Base-by-base conservation (phyloP, 441 rosid genomes). In the Gossypium laxum region DNA sequence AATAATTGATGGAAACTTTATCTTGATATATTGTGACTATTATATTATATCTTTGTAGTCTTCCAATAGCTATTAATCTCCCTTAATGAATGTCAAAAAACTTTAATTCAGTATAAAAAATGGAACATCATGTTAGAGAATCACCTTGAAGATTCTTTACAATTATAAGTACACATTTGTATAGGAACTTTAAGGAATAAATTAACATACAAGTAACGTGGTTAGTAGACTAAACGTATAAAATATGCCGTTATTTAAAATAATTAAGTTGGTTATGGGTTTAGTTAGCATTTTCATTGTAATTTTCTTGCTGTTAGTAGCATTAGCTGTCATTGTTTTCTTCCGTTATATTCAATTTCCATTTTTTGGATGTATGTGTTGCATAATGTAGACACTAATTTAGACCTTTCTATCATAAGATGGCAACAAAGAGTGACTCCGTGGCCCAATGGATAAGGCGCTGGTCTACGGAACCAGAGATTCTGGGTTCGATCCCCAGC, bases 381-480 rank as follows among this genome's bases (percentile, higher is more conserved):
- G 18, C 18, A 18, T 0, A 18, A 18, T 18, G 18, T 18, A 18
- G 18, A 18, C 18, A 18, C 18, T 18, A 18, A 18, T 18, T 18
- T 18, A 18, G 18, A 18, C 0, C 0, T 18, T 18, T 18, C 18
- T 18, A 18, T 18, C 18, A 18, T 0, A 18, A 18, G 18, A 18
- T 18, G 18, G 18, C 18, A 18, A 18, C 18, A 18, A 18, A 18
- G 18, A 0, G 0, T 1, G 0, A 0, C 84, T 81, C 84, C 73
- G 59, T 85, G 92, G 89, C 91, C 90, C 94, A 88, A 86, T 86
- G 97, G 90, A 92, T 87, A 86, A 90, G 91, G 92, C 84, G 91
- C 92, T 86, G 87, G 91, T 87, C 90, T 85, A 92, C 92, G 91
- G 76, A 87, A 86, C 91, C 94, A 85, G 88, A 84, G 90, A 85